These are phyloP conservation scores for Heritiera fomes DNA, from an alignment of 345 rosid genomes.

Conservation along the genomic window DNA sequence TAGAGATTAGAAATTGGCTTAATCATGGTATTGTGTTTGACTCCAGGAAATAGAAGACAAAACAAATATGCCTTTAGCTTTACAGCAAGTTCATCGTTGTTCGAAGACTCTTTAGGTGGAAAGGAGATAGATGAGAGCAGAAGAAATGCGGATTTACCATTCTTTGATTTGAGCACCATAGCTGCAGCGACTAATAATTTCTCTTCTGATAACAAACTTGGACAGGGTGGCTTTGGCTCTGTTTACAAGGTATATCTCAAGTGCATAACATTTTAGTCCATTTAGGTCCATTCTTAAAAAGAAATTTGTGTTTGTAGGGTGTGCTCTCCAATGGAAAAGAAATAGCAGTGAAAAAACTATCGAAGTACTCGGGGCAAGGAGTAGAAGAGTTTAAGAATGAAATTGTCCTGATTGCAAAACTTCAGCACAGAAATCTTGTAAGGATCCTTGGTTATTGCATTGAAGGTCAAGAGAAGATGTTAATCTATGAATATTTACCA, in stretches of 20 bases:
- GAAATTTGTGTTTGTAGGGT: slow-evolving; percentile 34
- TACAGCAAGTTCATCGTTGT: slow-evolving; percentile 23
- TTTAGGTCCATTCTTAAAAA: background rate
- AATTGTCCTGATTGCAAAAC: slow-evolving; percentile 41
- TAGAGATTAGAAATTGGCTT: background rate
- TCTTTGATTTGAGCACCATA: slow-evolving; percentile 46
- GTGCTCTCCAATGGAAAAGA: slow-evolving; percentile 37
- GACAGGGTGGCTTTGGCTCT: slow-evolving; percentile 72
- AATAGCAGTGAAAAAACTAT: slow-evolving; percentile 50
- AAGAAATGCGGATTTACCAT: slow-evolving; percentile 44
- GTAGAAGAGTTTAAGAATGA: slow-evolving; percentile 52
- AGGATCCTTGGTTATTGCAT: slow-evolving; percentile 65
- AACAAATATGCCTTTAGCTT: slow-evolving; percentile 21
- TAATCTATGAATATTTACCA: slow-evolving; percentile 61
- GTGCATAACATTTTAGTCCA: too few species aligned
- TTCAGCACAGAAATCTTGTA: slow-evolving; percentile 74
- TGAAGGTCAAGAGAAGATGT: slow-evolving; percentile 51
- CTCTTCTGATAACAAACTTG: slow-evolving; percentile 53
- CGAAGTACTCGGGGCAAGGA: slow-evolving; percentile 52
- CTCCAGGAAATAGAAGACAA: slow-evolving; percentile 27
- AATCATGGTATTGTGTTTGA: background rate
- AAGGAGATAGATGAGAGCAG: slow-evolving; percentile 39
- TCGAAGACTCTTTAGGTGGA: slow-evolving; percentile 29
- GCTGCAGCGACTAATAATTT: slow-evolving; percentile 58
- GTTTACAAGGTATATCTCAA: slow-evolving; percentile 52